Conservation (phyloP, 805 yeast genomes). For the Starmerella floricola region DNA sequence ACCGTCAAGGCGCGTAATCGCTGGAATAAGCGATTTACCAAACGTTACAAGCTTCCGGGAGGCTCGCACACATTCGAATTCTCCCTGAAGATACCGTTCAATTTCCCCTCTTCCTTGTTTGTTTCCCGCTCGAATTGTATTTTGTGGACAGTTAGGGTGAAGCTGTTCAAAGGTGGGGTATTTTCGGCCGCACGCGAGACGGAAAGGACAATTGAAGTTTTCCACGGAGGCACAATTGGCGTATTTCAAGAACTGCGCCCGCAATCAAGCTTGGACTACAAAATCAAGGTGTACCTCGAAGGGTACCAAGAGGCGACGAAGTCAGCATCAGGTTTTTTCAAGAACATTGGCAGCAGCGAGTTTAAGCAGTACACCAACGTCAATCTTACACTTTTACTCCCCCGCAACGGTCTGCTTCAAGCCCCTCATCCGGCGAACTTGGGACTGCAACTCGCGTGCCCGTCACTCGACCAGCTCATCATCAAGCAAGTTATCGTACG, state of each 20-base stretch:
- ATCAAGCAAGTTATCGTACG: not conserved
- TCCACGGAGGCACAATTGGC: not conserved
- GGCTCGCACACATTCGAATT: not conserved
- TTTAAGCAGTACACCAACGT: not conserved
- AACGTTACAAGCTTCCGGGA: not conserved
- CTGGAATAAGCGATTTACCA: not conserved
- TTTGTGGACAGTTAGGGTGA: not conserved
- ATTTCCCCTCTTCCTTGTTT: not conserved
- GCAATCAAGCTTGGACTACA: too few species aligned
- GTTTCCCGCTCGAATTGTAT: not conserved
- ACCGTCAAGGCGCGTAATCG: not conserved
- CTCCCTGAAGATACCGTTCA: not conserved
- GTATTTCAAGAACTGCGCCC: too few species aligned
- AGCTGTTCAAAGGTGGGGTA: not conserved
- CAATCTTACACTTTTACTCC: not conserved
- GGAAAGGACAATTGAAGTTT: not conserved
- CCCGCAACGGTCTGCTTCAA: not conserved
- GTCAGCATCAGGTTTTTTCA: conserved; percentile 1
- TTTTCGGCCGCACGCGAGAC: not conserved
- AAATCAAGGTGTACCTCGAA: not conserved
- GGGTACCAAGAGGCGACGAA: not conserved
- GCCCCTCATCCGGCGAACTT: not conserved
- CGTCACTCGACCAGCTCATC: not conserved
- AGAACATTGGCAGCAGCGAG: not conserved
- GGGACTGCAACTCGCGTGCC: not conserved